These are phyloP conservation scores for Talaromyces borbonicus DNA, from an alignment of 495 filamentous ascomycete genomes.

Conservation along the genomic window DNA sequence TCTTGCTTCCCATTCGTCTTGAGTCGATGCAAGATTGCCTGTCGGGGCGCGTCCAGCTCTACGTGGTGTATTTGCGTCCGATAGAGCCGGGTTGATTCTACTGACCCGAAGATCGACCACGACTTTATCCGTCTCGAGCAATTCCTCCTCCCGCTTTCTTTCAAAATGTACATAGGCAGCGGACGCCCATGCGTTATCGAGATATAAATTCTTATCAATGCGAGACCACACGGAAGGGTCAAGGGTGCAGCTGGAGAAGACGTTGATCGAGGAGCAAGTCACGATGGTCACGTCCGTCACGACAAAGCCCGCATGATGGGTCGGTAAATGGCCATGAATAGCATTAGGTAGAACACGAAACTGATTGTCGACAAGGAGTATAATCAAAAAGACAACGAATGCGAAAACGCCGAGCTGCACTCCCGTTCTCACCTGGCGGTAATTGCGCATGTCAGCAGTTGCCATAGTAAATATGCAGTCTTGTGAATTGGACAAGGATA, in stretches of 20 bases:
- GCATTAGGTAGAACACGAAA: constrained; percentile 73
- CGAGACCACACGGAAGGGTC: constrained; percentile 70
- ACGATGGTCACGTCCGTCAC: constrained; percentile 85
- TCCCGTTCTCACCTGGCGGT: constrained; percentile 58
- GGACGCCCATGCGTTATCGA: constrained; percentile 59
- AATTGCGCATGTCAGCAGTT: too few relatives aligned
- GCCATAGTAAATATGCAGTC: too few relatives aligned
- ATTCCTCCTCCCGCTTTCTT: constrained; percentile 81
- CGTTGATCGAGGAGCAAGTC: constrained; percentile 63
- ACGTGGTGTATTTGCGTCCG: constrained; percentile 38
- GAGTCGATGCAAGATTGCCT: neutral
- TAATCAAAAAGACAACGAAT: constrained; percentile 52
- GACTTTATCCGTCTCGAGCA: constrained; percentile 63
- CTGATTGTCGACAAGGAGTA: constrained; percentile 71
- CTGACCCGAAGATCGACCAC: constrained; percentile 78
- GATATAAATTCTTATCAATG: constrained; percentile 86
- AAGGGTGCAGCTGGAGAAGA: constrained; percentile 70
- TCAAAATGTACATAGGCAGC: constrained; percentile 78
- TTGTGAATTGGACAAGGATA: too few relatives aligned
- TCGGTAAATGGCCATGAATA: constrained; percentile 72
- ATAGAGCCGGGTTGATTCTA: constrained; percentile 55
- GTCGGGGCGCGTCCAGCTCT: constrained; percentile 16
- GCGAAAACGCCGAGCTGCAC: constrained; percentile 66
- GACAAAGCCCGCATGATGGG: constrained; percentile 68
- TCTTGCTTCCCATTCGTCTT: constrained; percentile 69